Conservation (phyloP, 2,329 filamentous ascomycete species). For the Myriangium duriaei region DNA sequence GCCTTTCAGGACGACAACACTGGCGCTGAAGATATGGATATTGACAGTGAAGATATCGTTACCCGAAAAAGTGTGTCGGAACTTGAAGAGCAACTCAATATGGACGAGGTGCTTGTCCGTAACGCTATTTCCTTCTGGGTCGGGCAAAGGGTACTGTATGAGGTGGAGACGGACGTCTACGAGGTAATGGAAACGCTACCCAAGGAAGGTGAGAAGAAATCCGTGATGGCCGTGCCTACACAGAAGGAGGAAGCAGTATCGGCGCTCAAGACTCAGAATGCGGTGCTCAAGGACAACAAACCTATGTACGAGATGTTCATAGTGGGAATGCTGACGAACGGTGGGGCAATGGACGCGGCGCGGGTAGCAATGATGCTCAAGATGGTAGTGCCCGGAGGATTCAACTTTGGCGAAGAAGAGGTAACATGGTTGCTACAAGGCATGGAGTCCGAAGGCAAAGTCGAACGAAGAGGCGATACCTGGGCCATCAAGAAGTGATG, state of each 20-base stretch:
- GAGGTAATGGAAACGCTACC: constrained; percentile 54
- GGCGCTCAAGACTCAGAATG: constrained; percentile 39
- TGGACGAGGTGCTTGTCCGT: constrained; percentile 60
- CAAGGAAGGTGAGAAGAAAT: constrained; percentile 20
- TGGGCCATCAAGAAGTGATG: constrained; percentile 19
- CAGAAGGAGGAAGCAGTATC: constrained; percentile 31
- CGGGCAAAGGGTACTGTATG: constrained; percentile 52
- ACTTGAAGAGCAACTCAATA: constrained; percentile 46
- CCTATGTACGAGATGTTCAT: constrained; percentile 85
- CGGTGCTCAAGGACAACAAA: constrained; percentile 54
- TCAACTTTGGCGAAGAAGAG: constrained; percentile 82
- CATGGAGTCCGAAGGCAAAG: constrained; percentile 59
- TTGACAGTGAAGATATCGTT: constrained; percentile 9
- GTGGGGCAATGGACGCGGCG: constrained; percentile 66
- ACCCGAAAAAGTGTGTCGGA: constrained; percentile 28
- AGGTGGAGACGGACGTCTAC: constrained; percentile 41
- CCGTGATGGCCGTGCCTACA: constrained; percentile 22
- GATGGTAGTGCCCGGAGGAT: constrained; percentile 78
- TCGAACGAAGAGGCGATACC: constrained; percentile 34
- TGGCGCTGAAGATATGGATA: constrained; percentile 27
- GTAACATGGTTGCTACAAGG: constrained; percentile 65
- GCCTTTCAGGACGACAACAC: constrained; percentile 51
- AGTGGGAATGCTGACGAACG: constrained; percentile 87
- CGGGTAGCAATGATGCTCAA: constrained; percentile 92
- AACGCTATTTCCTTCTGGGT: constrained; percentile 61